Conservation (phyloP, 2,329 filamentous ascomycete genomes). For the Pseudomassariella vexata region DNA sequence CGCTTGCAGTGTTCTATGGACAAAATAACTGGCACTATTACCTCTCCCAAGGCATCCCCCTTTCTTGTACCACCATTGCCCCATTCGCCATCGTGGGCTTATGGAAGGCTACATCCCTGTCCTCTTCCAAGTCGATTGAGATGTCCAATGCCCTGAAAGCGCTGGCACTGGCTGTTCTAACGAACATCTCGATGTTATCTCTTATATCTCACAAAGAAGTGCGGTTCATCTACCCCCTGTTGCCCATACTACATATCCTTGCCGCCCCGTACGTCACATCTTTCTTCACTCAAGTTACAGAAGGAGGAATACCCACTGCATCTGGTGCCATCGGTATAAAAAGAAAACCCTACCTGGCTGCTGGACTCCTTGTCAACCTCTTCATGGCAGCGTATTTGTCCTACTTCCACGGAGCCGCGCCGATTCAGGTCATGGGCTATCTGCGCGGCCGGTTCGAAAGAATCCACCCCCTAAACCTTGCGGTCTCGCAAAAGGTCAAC, state of each 20-base stretch:
- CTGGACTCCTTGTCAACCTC: conserved; percentile 60
- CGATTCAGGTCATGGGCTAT: conserved; percentile 67
- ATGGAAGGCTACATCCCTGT: conserved; percentile 39
- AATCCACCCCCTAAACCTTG: conserved; percentile 39
- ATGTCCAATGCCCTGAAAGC: conserved; percentile 42
- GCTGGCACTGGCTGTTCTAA: conserved; percentile 52
- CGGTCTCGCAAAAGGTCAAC: conserved; percentile 19
- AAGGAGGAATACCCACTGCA: conserved; percentile 20
- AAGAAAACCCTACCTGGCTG: conserved; percentile 50
- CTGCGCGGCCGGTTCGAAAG: conserved; percentile 69
- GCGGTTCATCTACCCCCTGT: conserved; percentile 89
- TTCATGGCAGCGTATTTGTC: conserved; percentile 69
- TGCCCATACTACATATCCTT: conserved; percentile 80
- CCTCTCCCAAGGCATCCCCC: conserved; percentile 78
- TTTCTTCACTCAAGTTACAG: conserved; percentile 52
- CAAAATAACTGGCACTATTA: conserved; percentile 91
- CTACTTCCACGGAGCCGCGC: conserved; percentile 73
- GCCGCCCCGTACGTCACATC: conserved; percentile 60
- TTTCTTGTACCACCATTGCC: conserved; percentile 76
- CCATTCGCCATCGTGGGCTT: conserved; percentile 69
- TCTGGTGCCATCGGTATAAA: conserved; percentile 26
- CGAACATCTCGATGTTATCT: conserved; percentile 61
- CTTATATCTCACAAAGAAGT: conserved; percentile 92
- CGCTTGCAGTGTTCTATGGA: conserved; percentile 88
- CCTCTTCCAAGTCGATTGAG: conserved; percentile 24